Percentiles rank a stretch among this genome's conserved stretches.
Conservation (phyloP, 73 alveolate genomes). For the Paramecium caudatum region DNA sequence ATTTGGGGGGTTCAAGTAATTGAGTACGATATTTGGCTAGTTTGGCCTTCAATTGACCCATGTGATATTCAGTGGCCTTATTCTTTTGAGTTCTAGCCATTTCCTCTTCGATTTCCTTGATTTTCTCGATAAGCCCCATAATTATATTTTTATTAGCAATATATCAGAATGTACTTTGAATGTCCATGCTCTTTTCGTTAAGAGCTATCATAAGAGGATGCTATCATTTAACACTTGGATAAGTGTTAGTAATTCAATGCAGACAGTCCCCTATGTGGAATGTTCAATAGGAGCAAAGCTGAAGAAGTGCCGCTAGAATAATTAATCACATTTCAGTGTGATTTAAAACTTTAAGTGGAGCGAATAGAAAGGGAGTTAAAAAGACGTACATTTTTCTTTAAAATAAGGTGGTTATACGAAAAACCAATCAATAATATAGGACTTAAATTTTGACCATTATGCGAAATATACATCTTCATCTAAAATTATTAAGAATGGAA, state of each 20-base stretch:
- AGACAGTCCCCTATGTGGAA: constrained; percentile 37
- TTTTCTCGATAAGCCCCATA: constrained; percentile 97
- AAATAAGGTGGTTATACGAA: neutral
- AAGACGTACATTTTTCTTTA: neutral
- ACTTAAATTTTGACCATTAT: constrained; percentile 17
- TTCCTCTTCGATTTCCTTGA: constrained; percentile 97
- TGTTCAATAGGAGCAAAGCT: constrained; percentile 23
- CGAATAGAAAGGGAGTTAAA: constrained; percentile 18
- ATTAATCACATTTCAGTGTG: constrained; percentile 18
- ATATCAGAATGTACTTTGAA: constrained; percentile 9
- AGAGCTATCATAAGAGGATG: neutral
- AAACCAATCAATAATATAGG: neutral
- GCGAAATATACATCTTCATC: neutral
- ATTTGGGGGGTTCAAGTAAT: constrained; percentile 92
- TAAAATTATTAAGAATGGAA: neutral
- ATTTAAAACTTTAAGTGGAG: constrained; percentile 2
- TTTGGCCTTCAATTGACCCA: constrained; percentile 96
- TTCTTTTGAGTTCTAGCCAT: constrained; percentile 99
- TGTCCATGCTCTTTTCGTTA: constrained; percentile 9
- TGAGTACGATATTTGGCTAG: constrained; percentile 90
- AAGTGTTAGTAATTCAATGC: neutral
- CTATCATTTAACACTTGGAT: neutral
- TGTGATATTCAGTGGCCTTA: constrained; percentile 99
- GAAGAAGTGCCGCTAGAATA: constrained; percentile 36
- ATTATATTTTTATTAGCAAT: constrained; percentile 32